Evolutionary conservation across 805 yeast species (phyloP), one percentile per base, ranked within the genome.

Genomic region (Tanozyma kutaoensis): DNA sequence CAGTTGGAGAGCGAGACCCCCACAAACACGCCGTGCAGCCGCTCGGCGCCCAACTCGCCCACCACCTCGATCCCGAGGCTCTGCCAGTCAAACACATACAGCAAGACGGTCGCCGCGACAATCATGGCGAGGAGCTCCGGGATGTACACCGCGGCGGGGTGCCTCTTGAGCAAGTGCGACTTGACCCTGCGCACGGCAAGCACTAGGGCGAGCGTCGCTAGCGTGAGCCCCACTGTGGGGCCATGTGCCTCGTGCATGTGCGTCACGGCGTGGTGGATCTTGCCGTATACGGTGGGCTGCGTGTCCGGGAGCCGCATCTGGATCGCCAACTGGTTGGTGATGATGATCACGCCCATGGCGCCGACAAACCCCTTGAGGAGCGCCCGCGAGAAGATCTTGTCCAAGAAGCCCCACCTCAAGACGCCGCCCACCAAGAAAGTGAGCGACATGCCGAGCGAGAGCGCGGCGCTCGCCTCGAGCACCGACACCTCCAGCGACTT

Each of bases 301-400:
- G n/a, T n/a, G n/a, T 41, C 32, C 12, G 31, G 33, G 20, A 52
- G 30, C 3, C 58, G 57, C 43, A 50, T 52, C 45, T 44, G 80
- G 70, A 39, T 70, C 68, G 79, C 36, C 31, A 48, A 32, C 47
- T 58, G 28, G 52, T 25, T 59, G 40, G 77, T 57, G 17, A 85
- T 65, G 84, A 85, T 84, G 7, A 82, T 75, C 13, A 78, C 37
- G 11, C 95, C 95, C 32, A 85, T 82, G 4, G 91, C 91, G 9
- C 84, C 73, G 22, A 85, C 70, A 42, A 85, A 85, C 0, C 95
- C 95, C 34, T 84, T 64, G 9, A 85, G 51, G 18, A 85, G 53
- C 0, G 93, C 73, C 14, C 81, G 68, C 22, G 91, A 76, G 26
- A 85, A 56, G 2, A 85, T 78, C 33, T 75, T 77, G 40, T 82